phyloP scores from a whole-genome alignment of 108 stramenopile species.

The Aurantiochytrium sp. region DNA sequence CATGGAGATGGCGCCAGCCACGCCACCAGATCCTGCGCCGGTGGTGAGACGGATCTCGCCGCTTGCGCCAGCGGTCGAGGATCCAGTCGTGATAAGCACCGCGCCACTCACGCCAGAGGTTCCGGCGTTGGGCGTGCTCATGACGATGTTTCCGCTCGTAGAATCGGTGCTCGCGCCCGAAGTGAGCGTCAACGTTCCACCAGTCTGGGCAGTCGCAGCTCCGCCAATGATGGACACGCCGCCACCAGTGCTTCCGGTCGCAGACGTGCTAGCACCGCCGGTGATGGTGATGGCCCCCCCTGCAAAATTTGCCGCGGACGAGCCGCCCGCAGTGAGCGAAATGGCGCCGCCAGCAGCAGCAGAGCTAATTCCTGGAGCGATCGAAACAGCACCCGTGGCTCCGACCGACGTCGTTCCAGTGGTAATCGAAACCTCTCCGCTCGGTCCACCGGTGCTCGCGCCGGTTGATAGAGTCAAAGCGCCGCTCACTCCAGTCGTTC shows the following conservation, averaged over 20 bases:
- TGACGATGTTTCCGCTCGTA: not conserved
- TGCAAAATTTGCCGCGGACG: not conserved
- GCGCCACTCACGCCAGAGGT: not conserved
- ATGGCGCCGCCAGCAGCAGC: not conserved
- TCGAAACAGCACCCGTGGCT: not conserved
- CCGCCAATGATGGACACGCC: not conserved
- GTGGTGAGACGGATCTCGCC: slow-evolving; percentile 29
- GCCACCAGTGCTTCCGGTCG: not conserved
- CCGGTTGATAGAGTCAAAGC: not conserved
- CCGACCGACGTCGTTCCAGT: not conserved
- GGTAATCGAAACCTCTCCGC: not conserved
- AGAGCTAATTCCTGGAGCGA: not conserved
- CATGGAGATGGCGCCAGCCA: slow-evolving; percentile 27
- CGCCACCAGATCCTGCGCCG: slow-evolving; percentile 22
- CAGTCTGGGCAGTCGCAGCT: not conserved
- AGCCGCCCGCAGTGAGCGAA: not conserved
- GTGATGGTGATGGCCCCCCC: not conserved
- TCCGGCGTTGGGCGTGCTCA: not conserved
- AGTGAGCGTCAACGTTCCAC: not conserved
- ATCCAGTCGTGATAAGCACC: not conserved
- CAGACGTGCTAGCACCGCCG: not conserved
- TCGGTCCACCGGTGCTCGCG: not conserved
- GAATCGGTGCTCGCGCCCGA: not conserved
- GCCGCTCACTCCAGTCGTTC: not conserved
- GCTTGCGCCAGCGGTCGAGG: not conserved